Evolutionary conservation across 306 rosid genomes (phyloP).

Genomic region (Cyclanthera cordifolia): DNA sequence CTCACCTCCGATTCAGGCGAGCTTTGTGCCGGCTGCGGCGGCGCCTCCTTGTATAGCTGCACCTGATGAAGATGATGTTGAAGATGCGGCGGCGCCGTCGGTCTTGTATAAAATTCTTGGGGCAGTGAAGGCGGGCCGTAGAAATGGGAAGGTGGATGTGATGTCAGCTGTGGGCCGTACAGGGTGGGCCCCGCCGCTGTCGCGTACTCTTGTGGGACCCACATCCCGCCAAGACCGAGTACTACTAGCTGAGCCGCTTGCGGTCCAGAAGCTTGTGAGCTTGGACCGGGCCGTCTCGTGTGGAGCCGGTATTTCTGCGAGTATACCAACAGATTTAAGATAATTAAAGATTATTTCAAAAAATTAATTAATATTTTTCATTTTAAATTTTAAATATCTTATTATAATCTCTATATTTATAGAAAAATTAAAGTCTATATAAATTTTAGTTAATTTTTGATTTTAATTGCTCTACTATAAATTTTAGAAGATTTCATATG

Average conservation of each 20-base stretch:
- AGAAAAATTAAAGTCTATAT: no score
- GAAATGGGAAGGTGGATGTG: conserved; percentile 35
- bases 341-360: no score
- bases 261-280: conserved; percentile 48
- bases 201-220: conserved; percentile 96
- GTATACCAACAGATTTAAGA: neutral
- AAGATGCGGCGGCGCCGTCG: conserved; percentile 26
- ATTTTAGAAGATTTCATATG: no score
- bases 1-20: conserved; percentile 51
- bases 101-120: conserved; percentile 49
- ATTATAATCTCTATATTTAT: no score
- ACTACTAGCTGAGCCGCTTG: conserved; percentile 69
- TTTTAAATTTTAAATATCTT: no score
- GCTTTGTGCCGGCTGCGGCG: conserved; percentile 28
- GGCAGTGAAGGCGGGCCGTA: conserved; percentile 41
- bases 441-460: no score
- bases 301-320: conserved; percentile 90
- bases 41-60: conserved; percentile 43
- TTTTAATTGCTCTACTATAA: no score
- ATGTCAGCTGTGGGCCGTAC: conserved; percentile 45
- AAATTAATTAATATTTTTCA: no score
- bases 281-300: conserved; percentile 87
- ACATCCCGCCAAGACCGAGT: conserved; percentile 55
- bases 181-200: conserved; percentile 39
- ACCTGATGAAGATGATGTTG: conserved; percentile 57